These are phyloP conservation scores for Citrus reticulata DNA, from an alignment of 345 rosid species.

Conservation along the genomic window DNA sequence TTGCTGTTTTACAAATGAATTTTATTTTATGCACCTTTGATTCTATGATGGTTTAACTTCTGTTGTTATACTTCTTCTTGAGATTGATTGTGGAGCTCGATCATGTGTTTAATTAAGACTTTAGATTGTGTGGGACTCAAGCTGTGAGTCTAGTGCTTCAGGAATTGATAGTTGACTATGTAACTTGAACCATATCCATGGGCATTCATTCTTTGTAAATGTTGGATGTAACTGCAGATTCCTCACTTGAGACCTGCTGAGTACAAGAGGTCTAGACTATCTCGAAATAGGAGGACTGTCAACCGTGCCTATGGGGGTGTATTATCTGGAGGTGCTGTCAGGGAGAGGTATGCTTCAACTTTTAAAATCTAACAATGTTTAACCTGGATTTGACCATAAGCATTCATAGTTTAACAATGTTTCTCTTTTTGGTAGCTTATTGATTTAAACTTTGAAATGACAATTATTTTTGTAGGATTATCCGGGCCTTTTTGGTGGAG, in stretches of 20 bases:
- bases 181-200: not conserved
- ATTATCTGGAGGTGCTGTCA: conserved; percentile 30
- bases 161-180: not conserved
- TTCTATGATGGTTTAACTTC: not conserved
- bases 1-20: not conserved
- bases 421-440: not conserved
- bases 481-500: conserved; percentile 33
- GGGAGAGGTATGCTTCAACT: conserved; percentile 29
- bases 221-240: conserved; percentile 13
- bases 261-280: conserved; percentile 36
- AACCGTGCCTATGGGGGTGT: conserved; percentile 42
- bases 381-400: not conserved
- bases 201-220: not conserved
- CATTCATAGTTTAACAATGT: not conserved
- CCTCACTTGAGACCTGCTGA: conserved; percentile 36
- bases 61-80: not conserved
- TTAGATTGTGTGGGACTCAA: not conserved
- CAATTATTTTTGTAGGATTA: conserved; percentile 14
- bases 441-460: not conserved
- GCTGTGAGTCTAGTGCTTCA: not conserved
- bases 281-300: conserved; percentile 35
- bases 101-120: not conserved
- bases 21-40: not conserved
- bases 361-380: not conserved
- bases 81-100: not conserved